Conservation (phyloP, 352 stramenopile genomes). For the Globisporangium paddicum region DNA sequence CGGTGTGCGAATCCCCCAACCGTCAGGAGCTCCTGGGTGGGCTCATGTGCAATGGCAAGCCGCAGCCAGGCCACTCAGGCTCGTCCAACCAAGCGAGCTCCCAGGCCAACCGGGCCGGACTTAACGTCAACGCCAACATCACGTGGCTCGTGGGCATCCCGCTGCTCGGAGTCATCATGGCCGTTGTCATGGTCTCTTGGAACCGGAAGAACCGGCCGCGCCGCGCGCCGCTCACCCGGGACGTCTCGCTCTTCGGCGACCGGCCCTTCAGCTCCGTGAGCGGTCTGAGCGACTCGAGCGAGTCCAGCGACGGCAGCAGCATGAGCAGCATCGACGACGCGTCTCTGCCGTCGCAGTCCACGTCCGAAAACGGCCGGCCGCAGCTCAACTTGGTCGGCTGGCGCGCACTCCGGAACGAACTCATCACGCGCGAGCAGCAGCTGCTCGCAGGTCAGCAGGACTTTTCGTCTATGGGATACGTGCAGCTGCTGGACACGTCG, state of each 20-base stretch:
- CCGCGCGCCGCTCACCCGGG: constrained; percentile 17
- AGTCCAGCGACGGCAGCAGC: constrained; percentile 6
- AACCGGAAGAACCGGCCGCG: constrained; percentile 22
- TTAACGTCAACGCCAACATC: constrained; percentile 25
- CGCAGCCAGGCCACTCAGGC: constrained; percentile 2
- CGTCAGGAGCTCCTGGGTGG: constrained; percentile 24
- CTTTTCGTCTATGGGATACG: constrained; percentile 27
- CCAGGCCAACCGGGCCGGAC: constrained; percentile 5
- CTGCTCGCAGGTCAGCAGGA: constrained; percentile 29
- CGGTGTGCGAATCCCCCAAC: constrained; percentile 30
- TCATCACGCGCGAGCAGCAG: constrained; percentile 51
- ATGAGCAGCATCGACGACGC: constrained; percentile 3
- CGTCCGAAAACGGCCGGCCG: not conserved
- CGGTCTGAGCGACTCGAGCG: constrained; percentile 8
- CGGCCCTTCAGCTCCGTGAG: constrained; percentile 3
- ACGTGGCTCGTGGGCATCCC: constrained; percentile 36
- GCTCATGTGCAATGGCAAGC: constrained; percentile 21
- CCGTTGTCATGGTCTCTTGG: constrained; percentile 37
- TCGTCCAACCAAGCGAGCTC: constrained; percentile 20
- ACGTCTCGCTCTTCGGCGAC: constrained; percentile 16
- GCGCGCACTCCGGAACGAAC: constrained; percentile 42
- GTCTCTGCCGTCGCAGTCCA: not conserved
- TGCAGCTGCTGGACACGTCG: constrained; percentile 46
- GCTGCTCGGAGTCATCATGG: constrained; percentile 30
- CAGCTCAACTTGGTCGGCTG: constrained; percentile 57